Conservation (phyloP, 305 asterid species). For the Fraxinus albicans region DNA sequence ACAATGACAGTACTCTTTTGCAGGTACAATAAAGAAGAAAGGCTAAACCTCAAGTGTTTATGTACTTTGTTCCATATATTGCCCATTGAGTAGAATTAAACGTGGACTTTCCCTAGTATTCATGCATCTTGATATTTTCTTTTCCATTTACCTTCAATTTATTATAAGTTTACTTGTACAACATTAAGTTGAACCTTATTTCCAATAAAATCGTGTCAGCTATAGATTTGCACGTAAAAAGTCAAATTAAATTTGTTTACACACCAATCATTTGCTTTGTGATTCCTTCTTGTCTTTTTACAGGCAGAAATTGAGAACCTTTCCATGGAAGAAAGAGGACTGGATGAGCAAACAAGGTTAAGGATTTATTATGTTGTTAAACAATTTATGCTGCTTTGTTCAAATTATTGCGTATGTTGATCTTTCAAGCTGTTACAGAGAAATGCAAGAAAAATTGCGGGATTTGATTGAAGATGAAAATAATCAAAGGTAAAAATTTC, state of each 20-base stretch:
- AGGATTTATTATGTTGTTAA: constrained; percentile 19
- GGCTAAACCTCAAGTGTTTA: constrained; percentile 12
- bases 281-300: constrained; percentile 30
- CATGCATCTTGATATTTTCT: background rate
- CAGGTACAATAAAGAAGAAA: constrained; percentile 50
- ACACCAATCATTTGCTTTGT: constrained; percentile 15
- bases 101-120: background rate
- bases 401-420: constrained; percentile 26
- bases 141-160: background rate
- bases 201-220: background rate
- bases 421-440: constrained; percentile 61
- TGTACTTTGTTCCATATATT: constrained; percentile 20
- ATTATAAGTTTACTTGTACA: background rate
- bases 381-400: constrained; percentile 22
- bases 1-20: constrained; percentile 65
- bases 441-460: constrained; percentile 79
- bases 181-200: background rate
- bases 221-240: background rate
- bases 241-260: background rate
- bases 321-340: constrained; percentile 67
- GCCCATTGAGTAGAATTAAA: background rate
- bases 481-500: constrained; percentile 55
- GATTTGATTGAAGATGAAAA: constrained; percentile 73
- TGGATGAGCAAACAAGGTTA: constrained; percentile 81
- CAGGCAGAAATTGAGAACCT: constrained; percentile 89